phyloP scores from a whole-genome alignment of 2,329 filamentous ascomycete species.

The Neoascochyta sp. region DNA sequence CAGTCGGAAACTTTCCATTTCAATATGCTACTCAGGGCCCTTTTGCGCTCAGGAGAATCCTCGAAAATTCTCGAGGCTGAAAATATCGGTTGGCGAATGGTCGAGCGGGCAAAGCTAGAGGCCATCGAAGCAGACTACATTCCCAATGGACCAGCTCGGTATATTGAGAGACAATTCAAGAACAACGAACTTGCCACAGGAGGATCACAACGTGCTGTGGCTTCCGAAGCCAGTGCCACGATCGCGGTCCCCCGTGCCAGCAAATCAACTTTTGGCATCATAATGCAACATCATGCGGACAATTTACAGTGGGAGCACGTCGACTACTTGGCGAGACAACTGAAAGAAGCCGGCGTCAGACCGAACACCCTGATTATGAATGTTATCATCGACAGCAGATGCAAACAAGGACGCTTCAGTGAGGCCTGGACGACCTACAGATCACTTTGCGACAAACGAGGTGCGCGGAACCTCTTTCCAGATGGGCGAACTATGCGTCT shows the following conservation, averaged over 20 bases:
- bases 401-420: constrained; percentile 25
- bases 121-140: not conserved
- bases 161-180: constrained; percentile 4
- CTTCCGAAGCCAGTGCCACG: constrained; percentile 1
- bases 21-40: constrained; percentile 77
- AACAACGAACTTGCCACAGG: not conserved
- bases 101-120: constrained; percentile 17
- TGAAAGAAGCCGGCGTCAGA: constrained; percentile 17
- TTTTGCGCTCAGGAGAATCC: constrained; percentile 53
- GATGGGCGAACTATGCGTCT: constrained; percentile 26
- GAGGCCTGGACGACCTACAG: constrained; percentile 31
- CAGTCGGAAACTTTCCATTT: constrained; percentile 69
- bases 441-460: constrained; percentile 19
- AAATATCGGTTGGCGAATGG: constrained; percentile 37
- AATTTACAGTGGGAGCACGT: constrained; percentile 32
- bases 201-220: not conserved
- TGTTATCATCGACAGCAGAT: constrained; percentile 29
- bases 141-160: not conserved
- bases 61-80: constrained; percentile 28
- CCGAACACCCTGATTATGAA: constrained; percentile 33
- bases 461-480: constrained; percentile 24
- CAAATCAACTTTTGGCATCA: constrained; percentile 28
- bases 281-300: constrained; percentile 31
- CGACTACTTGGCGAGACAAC: constrained; percentile 28
- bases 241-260: constrained; percentile 25